Percentiles rank a stretch among this genome's conserved stretches.
phyloP scores from a whole-genome alignment of 2,329 filamentous ascomycete species.

The Venturia oleaginea region DNA sequence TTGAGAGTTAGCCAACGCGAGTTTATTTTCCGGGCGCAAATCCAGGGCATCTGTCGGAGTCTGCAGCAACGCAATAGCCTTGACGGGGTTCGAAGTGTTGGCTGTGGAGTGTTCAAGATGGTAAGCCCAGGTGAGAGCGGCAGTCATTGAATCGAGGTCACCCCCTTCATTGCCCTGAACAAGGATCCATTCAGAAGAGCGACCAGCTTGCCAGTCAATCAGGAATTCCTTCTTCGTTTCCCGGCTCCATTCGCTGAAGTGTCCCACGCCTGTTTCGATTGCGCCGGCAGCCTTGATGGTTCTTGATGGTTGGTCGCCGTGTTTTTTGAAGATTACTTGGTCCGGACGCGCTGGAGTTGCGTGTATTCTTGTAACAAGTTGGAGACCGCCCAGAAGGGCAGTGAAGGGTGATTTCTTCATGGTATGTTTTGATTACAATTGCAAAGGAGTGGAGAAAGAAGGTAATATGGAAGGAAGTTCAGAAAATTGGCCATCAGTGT shows the following conservation, averaged over 20 bases:
- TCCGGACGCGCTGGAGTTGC: neutral
- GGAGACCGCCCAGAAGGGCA: neutral
- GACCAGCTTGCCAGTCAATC: conserved; percentile 38
- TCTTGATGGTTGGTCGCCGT: neutral
- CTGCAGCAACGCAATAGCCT: conserved; percentile 39
- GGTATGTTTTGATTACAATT: neutral
- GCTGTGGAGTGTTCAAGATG: conserved; percentile 36
- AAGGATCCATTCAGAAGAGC: conserved; percentile 35
- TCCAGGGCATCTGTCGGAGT: conserved; percentile 38
- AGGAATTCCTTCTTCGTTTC: conserved; percentile 38
- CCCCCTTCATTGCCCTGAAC: conserved; percentile 40
- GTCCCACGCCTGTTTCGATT: conserved; percentile 31
- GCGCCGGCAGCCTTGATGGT: neutral
- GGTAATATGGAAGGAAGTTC: neutral
- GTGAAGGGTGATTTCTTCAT: neutral
- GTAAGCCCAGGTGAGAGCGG: conserved; percentile 40
- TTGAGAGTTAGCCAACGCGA: conserved; percentile 35
- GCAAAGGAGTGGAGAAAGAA: neutral
- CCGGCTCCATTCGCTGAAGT: conserved; percentile 42
- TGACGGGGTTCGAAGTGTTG: conserved; percentile 34
- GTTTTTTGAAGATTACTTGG: neutral
- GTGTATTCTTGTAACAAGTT: neutral
- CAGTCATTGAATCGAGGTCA: conserved; percentile 36
- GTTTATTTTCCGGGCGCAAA: conserved; percentile 39
- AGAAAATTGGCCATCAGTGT: neutral